Conservation (phyloP, 768 basidiomycete genomes). For the Cubamyces sp. region DNA sequence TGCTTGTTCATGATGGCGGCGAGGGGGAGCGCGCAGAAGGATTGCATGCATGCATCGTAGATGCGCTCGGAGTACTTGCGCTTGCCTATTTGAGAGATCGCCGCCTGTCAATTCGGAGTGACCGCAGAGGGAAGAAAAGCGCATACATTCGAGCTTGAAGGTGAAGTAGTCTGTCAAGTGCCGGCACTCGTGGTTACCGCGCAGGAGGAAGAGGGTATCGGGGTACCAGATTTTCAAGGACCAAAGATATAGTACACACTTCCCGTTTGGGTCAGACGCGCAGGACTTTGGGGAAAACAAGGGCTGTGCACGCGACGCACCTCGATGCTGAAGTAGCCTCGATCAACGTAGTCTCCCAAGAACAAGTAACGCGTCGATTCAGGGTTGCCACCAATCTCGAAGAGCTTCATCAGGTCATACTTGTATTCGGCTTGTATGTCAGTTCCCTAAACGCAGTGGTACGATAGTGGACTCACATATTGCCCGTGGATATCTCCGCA, state of each 20-base stretch:
- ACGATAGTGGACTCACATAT: conserved; percentile 71
- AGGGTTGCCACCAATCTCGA: conserved; percentile 77
- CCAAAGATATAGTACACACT: conserved; percentile 99
- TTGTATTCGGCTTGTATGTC: conserved; percentile 32
- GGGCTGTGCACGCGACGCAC: conserved; percentile 37
- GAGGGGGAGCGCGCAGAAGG: conserved; percentile 92
- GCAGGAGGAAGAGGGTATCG: conserved; percentile 91
- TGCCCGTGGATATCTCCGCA: conserved; percentile 99
- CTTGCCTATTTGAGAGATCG: conserved; percentile 62
- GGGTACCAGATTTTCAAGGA: conserved; percentile 99
- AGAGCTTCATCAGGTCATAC: conserved; percentile 82
- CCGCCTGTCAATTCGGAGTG: not conserved
- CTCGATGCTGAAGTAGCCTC: conserved; percentile 79
- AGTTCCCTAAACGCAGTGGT: conserved; percentile 1
- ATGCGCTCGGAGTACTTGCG: conserved; percentile 98
- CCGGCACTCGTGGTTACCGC: conserved; percentile 98
- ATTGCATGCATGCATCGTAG: conserved; percentile 98
- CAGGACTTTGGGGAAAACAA: not conserved
- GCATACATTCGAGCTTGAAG: conserved; percentile 96
- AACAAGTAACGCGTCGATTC: conserved; percentile 76
- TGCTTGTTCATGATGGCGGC: conserved; percentile 99
- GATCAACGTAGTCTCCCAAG: conserved; percentile 75
- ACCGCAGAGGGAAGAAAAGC: not conserved
- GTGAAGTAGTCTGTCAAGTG: conserved; percentile 99
- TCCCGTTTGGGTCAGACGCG: conserved; percentile 13